Base-by-base conservation (phyloP, 768 basidiomycete species). In the Lanmaoa pseudosensibilis region DNA sequence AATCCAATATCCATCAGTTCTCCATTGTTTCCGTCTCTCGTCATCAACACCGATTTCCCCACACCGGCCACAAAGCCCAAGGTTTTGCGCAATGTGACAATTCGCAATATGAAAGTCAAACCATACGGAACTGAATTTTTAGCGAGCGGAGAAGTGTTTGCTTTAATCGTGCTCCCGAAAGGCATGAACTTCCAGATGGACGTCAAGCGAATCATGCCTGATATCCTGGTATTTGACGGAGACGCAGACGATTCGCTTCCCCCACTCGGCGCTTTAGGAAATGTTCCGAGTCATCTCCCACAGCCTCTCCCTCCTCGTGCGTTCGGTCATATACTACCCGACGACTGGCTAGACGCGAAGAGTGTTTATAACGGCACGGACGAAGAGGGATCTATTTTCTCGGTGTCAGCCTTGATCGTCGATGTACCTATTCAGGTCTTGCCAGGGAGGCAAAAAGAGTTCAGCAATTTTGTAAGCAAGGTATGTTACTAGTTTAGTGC, bases 381-480 rank as follows among this genome's bases (percentile, higher is more conserved):
- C 48, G 79, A 72, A 16, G 80, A 81, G 19, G 87, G 85, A 5
- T 76, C 82, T 1, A 73, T 77, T 4, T 84, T 85, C 59, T 73
- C 74, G 0, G 82, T 94, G 12, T 78, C 80, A 0, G 88, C 92
- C 9, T 78, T 78, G 60, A 80, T 93, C 46, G 77, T 80, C 2
- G 87, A 92, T 61, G 85, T 90, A 12, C 90, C 91, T 13, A 72
- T 94, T 32, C 74, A 90, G 54, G 87, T 93, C 11, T 74, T 94
- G 0, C 89, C 90, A 0, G 90, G 91, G 7, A 80, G 92, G 41
- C 81, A 91, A 69, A 83, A 79, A 58, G 82, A 88, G 64, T 92
- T 94, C 59, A 84, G 86, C 57, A 77, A 78, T 52, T 94, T 94
- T 57, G 82, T 93, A 16, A 73, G 79, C 60, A 93, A 94, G 84